Percentiles rank a stretch among this genome's conserved stretches.
Conservation (phyloP, 257 asterid species). For the Capsicum baccatum region DNA sequence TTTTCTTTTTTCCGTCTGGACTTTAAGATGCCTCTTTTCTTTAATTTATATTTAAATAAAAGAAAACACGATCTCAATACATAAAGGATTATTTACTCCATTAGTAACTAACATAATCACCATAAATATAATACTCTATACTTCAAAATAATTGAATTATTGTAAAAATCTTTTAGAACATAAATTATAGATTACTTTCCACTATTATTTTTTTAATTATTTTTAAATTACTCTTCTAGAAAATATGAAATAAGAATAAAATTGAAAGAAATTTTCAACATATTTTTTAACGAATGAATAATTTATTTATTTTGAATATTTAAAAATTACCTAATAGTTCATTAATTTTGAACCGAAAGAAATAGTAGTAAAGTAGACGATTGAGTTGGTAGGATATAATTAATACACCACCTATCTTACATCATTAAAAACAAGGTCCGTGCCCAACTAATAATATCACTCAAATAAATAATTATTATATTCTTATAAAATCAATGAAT, state of each 20-base stretch:
- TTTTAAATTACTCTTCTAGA: no score
- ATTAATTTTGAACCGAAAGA: no score
- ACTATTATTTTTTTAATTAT: no score
- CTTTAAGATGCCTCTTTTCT: not conserved
- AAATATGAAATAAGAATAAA: no score
- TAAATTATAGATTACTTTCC: no score
- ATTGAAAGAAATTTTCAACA: no score
- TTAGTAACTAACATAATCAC: not conserved
- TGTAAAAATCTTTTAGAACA: no score
- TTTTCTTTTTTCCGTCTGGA: not conserved
- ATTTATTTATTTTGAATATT: no score
- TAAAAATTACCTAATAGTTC: no score
- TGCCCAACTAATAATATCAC: not conserved
- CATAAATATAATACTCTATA: not conserved
- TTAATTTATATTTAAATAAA: not conserved
- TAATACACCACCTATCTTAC: not conserved
- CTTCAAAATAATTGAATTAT: no score
- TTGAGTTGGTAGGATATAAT: constrained; percentile 14
- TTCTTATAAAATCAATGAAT: not conserved
- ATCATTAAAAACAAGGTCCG: not conserved
- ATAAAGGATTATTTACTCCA: not conserved
- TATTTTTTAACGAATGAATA: no score
- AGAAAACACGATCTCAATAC: not conserved
- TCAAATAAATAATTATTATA: not conserved
- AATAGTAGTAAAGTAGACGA: constrained; percentile 2